A percentile compares a stretch with the other conserved stretches of the same genome.
Conservation (phyloP, 2,329 filamentous ascomycete species). For the Talaromyces sp. region DNA sequence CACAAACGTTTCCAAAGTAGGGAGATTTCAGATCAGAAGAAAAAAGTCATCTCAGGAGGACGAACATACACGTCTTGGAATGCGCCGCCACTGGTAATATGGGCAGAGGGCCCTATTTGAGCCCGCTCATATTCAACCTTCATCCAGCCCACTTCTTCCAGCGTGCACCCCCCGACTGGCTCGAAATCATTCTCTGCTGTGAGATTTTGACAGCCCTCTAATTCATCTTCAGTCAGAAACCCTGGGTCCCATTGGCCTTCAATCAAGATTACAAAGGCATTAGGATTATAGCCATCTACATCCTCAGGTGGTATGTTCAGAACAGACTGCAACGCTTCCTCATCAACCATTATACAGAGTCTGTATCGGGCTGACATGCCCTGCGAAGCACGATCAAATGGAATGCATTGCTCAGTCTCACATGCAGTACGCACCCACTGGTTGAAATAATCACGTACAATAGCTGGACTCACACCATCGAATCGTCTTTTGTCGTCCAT, state of each 20-base stretch:
- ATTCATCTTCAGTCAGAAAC: neutral
- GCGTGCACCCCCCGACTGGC: neutral
- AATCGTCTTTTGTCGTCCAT: neutral
- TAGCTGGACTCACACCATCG: neutral
- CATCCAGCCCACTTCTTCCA: neutral
- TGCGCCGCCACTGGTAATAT: neutral
- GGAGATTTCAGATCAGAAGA: neutral
- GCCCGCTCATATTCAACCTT: neutral
- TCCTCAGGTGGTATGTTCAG: neutral
- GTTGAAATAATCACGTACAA: conserved; percentile 3
- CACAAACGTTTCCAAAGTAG: too few relatives aligned
- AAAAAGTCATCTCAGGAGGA: neutral
- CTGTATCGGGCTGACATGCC: neutral
- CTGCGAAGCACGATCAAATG: neutral
- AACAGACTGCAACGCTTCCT: neutral
- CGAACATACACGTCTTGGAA: neutral
- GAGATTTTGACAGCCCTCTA: neutral
- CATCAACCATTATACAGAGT: neutral
- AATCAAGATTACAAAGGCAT: neutral
- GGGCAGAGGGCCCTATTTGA: neutral
- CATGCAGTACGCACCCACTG: neutral
- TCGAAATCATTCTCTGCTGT: neutral
- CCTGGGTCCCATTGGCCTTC: neutral
- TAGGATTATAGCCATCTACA: neutral
- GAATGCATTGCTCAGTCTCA: neutral